Evolutionary conservation across 129 eudicot species (phyloP).

Genomic region (Escallonia herrerae): DNA sequence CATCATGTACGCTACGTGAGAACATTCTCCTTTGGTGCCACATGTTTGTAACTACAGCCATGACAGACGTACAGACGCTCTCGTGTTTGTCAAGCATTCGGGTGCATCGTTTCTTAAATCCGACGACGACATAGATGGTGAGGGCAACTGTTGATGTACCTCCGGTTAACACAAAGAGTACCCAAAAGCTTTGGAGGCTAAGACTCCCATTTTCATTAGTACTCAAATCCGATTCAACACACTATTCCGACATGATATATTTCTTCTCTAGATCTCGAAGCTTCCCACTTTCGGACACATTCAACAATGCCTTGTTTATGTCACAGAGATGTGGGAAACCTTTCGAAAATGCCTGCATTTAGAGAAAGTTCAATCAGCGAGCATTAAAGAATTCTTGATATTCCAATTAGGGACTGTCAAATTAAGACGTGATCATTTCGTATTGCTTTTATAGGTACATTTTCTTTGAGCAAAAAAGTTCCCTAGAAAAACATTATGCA

Average conservation of each 20-base stretch:
- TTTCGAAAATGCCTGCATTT: constrained; percentile 35
- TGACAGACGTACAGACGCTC: too few relatives aligned
- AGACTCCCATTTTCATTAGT: constrained; percentile 20
- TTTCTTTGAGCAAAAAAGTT: neutral
- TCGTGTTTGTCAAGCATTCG: too few relatives aligned
- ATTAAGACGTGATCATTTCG: too few relatives aligned
- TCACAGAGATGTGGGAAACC: constrained; percentile 27
- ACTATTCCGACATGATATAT: constrained; percentile 5
- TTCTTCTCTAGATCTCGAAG: constrained; percentile 21
- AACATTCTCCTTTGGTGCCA: too few relatives aligned
- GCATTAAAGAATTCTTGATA: too few relatives aligned
- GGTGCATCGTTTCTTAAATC: too few relatives aligned
- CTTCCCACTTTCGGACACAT: constrained; percentile 26
- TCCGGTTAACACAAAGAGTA: constrained; percentile 36
- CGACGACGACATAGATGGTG: constrained; percentile 1
- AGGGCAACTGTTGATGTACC: constrained; percentile 43
- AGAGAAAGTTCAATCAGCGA: neutral
- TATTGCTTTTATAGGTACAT: too few relatives aligned
- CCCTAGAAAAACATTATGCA: neutral
- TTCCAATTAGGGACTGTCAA: too few relatives aligned
- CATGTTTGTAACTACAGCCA: too few relatives aligned
- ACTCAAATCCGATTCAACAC: constrained; percentile 1
- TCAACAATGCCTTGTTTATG: constrained; percentile 34
- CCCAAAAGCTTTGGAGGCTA: constrained; percentile 34
- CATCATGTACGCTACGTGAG: too few relatives aligned